These are phyloP conservation scores for Nakataea oryzae DNA, from an alignment of 2,329 filamentous ascomycete genomes.

Conservation along the genomic window DNA sequence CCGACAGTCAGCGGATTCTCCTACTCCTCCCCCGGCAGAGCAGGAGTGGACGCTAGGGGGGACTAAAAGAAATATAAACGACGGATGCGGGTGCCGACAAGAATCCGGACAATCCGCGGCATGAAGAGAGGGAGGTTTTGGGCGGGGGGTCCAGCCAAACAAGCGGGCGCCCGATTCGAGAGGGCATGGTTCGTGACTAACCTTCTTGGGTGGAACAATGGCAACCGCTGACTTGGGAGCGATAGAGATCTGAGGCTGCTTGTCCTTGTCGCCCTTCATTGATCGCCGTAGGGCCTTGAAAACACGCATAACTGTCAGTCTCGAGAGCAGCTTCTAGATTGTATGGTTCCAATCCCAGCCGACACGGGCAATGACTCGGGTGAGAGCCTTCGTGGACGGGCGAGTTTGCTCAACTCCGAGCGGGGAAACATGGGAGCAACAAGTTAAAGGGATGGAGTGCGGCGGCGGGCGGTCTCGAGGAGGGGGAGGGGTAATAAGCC, in stretches of 20 bases:
- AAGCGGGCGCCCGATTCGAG: not conserved
- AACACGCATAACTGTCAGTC: constrained; percentile 32
- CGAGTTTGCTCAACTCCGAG: not conserved
- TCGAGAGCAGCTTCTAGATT: not conserved
- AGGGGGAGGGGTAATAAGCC: not conserved
- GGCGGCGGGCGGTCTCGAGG: not conserved
- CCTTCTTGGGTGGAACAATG: constrained; percentile 89
- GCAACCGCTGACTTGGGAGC: constrained; percentile 78
- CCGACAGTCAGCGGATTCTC: not conserved
- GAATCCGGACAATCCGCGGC: not conserved
- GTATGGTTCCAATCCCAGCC: not conserved
- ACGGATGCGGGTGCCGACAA: not conserved
- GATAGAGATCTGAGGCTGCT: constrained; percentile 64
- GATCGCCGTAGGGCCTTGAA: constrained; percentile 72
- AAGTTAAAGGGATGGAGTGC: not conserved
- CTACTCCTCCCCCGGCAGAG: not conserved
- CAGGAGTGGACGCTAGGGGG: not conserved
- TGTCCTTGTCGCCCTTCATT: constrained; percentile 79
- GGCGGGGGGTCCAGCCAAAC: no score
- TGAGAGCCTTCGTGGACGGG: not conserved
- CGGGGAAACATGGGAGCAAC: not conserved
- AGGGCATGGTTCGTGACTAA: constrained; percentile 28
- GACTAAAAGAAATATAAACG: not conserved
- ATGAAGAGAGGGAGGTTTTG: no score
- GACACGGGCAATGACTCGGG: not conserved